These are phyloP conservation scores for barrel medic (Medicago truncatula) DNA, from an alignment of 306 rosid genomes.

Conservation along the genomic window DNA sequence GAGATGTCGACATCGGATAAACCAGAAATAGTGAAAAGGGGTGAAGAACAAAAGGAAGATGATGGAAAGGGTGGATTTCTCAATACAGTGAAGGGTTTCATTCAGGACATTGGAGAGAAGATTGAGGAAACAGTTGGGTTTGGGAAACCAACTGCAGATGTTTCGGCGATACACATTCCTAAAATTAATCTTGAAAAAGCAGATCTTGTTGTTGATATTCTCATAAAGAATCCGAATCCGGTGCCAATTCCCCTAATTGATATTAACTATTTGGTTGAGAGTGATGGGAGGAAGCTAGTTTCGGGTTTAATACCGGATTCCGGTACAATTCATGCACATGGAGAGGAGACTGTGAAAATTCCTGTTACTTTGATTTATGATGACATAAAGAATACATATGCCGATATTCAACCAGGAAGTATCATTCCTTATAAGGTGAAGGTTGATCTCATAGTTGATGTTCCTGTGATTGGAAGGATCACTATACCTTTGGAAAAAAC, in stretches of 20 bases:
- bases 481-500: conserved; percentile 81
- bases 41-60: conserved; percentile 48
- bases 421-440: conserved; percentile 65
- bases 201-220: conserved; percentile 73
- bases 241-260: conserved; percentile 82
- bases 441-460: conserved; percentile 78
- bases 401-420: conserved; percentile 72
- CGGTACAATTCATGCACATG: conserved; percentile 79
- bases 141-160: conserved; percentile 86
- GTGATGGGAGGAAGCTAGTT: conserved; percentile 76
- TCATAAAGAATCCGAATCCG: conserved; percentile 77
- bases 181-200: conserved; percentile 68
- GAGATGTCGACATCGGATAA: conserved; percentile 60
- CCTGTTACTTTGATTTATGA: conserved; percentile 68
- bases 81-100: conserved; percentile 72
- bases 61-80: conserved; percentile 69
- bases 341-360: conserved; percentile 75
- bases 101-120: conserved; percentile 79
- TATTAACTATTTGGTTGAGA: conserved; percentile 75
- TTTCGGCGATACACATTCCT: conserved; percentile 64
- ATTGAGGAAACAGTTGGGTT: conserved; percentile 74
- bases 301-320: conserved; percentile 88
- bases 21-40: conserved; percentile 59
- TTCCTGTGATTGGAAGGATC: conserved; percentile 75
- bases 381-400: conserved; percentile 71